phyloP scores from a whole-genome alignment of 2,329 filamentous ascomycete species.

The Davidsoniella eucalypti region DNA sequence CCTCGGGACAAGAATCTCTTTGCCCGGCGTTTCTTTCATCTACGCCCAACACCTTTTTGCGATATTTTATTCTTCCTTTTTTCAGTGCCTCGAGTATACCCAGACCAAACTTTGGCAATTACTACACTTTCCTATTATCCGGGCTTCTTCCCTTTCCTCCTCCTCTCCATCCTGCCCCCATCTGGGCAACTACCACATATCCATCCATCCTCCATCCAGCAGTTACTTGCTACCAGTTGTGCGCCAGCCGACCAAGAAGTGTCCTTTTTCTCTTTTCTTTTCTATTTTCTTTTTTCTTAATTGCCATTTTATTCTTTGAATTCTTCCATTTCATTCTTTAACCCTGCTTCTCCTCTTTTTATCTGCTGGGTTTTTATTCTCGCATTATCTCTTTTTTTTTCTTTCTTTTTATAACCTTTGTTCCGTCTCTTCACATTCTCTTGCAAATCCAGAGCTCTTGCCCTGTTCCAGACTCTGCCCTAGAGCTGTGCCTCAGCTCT shows the following conservation, averaged over 20 bases:
- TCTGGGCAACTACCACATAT: no score
- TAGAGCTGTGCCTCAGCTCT: no score
- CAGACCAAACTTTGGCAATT: no score
- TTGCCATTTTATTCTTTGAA: neutral
- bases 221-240: neutral
- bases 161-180: no score
- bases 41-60: no score
- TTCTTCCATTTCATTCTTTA: neutral
- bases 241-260: neutral
- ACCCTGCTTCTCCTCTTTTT: conserved; percentile 3
- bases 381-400: neutral
- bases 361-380: neutral
- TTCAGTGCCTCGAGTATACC: no score
- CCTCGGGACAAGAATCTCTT: no score
- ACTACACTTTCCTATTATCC: neutral
- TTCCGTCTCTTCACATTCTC: neutral
- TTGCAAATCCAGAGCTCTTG: no score
- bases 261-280: neutral
- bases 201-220: no score
- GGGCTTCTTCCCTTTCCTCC: neutral
- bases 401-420: neutral
- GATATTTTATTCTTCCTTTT: no score
- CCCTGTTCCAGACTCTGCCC: no score
- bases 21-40: no score
- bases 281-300: neutral